phyloP scores from a whole-genome alignment of 805 yeast species.

The Ogataea ramenticola region DNA sequence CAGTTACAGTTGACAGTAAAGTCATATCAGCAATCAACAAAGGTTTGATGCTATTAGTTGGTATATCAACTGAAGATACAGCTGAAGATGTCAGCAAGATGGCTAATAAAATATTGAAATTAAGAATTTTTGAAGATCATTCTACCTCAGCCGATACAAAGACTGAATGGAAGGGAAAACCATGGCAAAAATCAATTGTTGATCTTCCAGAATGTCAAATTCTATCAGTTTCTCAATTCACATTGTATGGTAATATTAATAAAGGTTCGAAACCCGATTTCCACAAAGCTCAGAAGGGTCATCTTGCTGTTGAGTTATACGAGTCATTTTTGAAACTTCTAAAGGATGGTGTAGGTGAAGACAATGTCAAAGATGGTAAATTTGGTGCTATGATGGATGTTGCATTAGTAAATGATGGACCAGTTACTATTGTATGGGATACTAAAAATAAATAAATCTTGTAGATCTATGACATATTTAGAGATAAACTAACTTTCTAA shows the following conservation, averaged over 20 bases:
- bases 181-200: conserved; percentile 68
- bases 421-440: conserved; percentile 81
- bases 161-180: conserved; percentile 51
- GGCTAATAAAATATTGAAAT: conserved; percentile 55
- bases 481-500: too few species aligned
- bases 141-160: conserved; percentile 27
- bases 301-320: conserved; percentile 41
- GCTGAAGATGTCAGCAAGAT: conserved; percentile 62
- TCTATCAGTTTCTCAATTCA: conserved; percentile 87
- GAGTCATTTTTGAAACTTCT: conserved; percentile 44
- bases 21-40: conserved; percentile 67
- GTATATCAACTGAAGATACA: conserved; percentile 75
- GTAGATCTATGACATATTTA: too few species aligned
- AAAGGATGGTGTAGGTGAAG: conserved; percentile 46
- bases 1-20: conserved; percentile 73
- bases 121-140: conserved; percentile 67
- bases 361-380: conserved; percentile 74
- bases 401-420: conserved; percentile 82
- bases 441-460: conserved; percentile 42
- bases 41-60: conserved; percentile 79
- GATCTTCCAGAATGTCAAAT: conserved; percentile 62
- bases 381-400: conserved; percentile 99
- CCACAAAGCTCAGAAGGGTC: conserved; percentile 85
- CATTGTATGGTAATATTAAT: conserved; percentile 74
- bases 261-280: conserved; percentile 96